Evolutionary conservation across 176 grass and related monocot species (phyloP), one percentile per base, ranked within the genome.

Genomic region (Tillandsia fasciculata): DNA sequence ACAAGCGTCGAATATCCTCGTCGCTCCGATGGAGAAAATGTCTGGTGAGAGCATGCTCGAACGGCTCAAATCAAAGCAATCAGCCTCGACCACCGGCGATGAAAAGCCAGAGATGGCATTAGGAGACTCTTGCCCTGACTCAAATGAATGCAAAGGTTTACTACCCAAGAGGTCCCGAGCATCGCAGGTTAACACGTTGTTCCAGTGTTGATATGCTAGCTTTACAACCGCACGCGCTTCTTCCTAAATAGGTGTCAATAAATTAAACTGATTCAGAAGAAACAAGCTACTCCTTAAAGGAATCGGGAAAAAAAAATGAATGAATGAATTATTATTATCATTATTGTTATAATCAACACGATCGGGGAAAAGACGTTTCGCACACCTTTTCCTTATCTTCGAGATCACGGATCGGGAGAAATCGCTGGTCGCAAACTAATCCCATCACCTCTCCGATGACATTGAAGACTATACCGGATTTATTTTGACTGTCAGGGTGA

Each of bases 151-250:
- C 27, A 64, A 66, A 22, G 71, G 68, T 50, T 70, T 63, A 49
- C 15, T 63, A 49, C 15, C 61, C 11, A 81, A 15, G 83, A 92
- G 53, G 2, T 71, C 70, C 68, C 78, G 80, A 53, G 69, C 77
- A 63, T 92, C 76, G 51, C 49, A 90, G 54, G 82, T 81, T 0
- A 51, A 64, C 2, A 97, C 83, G 70, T 85, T 72, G 50, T 77
- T 74, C 94, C 94, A 90, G 76, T 83, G 72, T 63, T 87, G 78
- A 81, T 81, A 92, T 11, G 94, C 89, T 72, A 78, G 77, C 77
- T 90, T 91, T 67, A 83, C 86, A 69, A 54, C 53, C 8, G 26
- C 77, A 72, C 27, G 66, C 66, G 94, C 94, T 75, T 90, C 77
- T 9, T 74, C 80, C 94, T 97, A 79, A 17, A 88, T 52, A 53